Evolutionary conservation across 169 alveolate genomes (phyloP), one percentile per base, ranked within the genome.

Genomic region (Eimeria praecox): DNA sequence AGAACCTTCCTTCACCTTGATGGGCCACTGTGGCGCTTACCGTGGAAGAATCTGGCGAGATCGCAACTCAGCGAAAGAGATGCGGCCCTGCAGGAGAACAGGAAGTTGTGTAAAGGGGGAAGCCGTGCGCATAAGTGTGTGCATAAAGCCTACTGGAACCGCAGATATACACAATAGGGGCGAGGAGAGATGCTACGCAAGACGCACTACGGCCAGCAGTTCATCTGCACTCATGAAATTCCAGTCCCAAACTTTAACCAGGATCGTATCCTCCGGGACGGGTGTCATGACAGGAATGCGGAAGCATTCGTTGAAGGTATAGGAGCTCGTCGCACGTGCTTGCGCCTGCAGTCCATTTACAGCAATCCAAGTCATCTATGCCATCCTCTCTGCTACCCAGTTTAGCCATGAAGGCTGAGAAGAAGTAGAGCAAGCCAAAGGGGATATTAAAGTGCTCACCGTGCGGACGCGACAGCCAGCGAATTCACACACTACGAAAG

Each of bases 291-390:
- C 98, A 30, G 99, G 99, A 49, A 98, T 97, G 92, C 98, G 96
- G 95, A 98, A 98, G 94, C 99, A 98, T 91, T 98, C 99, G 96
- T 98, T 98, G 96, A 98, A 98, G 77, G 98, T 97, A 94, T 97
- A 98, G 73, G 98, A 97, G 69, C 97, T 96, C 92, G 98, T 87
- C 54, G 88, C 85, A n/a, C 95, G 95, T 83, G 95, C 97, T 94
- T 64, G 96, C 56, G 52, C 95, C 98, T 90, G 97, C 91, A 24
- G 40, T 52, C 62, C 88, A 33, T 24, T 30, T 66, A 56, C 78
- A 77, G 22, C 92, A 86, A 35, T 35, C 35, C 59, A 66, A 14
- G 77, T 30, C n/a, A 62, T 54, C 69, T 73, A n/a, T 80, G 88
- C 59, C 90, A 94, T 91, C 42, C 94, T 52, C 44, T 93, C 97